Conservation (phyloP, 345 rosid genomes). For the Cardamine resedifolia region DNA sequence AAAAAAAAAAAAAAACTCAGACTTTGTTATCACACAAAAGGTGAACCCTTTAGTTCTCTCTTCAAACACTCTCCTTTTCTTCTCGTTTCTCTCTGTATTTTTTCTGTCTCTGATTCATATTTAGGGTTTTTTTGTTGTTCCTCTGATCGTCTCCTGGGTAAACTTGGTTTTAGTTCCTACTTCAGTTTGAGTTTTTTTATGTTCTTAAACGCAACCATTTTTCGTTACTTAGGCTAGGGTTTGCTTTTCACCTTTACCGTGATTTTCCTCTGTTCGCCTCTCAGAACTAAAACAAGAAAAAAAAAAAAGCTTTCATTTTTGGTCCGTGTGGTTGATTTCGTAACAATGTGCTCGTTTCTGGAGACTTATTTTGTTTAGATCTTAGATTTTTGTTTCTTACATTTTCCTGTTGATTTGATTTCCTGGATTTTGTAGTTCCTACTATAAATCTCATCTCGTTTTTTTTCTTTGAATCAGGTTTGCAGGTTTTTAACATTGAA, state of each 20-base stretch:
- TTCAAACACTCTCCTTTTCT: background rate
- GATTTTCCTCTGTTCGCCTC: background rate
- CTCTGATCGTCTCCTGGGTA: background rate
- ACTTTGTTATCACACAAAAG: background rate
- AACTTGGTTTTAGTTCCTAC: background rate
- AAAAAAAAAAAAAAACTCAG: too few relatives aligned
- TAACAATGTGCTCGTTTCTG: background rate
- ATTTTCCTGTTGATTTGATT: background rate
- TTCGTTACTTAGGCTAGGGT: background rate
- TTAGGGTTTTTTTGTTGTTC: conserved; percentile 15
- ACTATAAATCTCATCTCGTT: background rate
- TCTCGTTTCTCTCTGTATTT: background rate
- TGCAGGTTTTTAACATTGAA: background rate
- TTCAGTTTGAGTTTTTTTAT: background rate
- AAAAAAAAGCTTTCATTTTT: background rate
- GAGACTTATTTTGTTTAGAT: background rate
- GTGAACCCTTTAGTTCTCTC: background rate
- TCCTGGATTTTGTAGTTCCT: background rate
- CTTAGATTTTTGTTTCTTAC: background rate
- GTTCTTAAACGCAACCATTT: background rate
- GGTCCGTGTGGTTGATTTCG: background rate
- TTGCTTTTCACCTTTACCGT: background rate
- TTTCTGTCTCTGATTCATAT: background rate
- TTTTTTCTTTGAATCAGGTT: background rate
- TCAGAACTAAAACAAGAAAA: background rate